A percentile compares a stretch with the other conserved stretches of the same genome.
These are phyloP conservation scores for Cladosporium sp. DNA, from an alignment of 2,329 filamentous ascomycete species.

Conservation along the genomic window DNA sequence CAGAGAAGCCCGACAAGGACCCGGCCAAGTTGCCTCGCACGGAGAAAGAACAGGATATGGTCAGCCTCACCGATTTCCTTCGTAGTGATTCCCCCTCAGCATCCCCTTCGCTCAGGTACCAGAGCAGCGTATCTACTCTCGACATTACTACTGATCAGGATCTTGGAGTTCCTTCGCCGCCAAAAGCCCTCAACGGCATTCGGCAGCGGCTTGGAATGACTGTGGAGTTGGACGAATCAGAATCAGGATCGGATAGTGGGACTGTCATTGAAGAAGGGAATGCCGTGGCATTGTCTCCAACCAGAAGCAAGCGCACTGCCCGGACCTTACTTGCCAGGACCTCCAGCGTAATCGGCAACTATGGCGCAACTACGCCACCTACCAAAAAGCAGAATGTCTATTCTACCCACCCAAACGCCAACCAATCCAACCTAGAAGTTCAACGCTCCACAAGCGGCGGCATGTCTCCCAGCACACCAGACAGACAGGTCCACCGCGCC, in stretches of 20 bases:
- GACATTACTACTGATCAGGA: constrained; percentile 6
- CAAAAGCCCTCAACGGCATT: constrained; percentile 25
- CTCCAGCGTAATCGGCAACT: neutral
- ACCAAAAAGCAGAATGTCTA: too few relatives aligned
- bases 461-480: neutral
- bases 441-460: neutral
- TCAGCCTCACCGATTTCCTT: constrained; percentile 20
- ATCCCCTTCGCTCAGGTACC: neutral
- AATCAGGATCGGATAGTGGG: neutral
- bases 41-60: constrained; percentile 92
- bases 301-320: neutral
- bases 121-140: constrained; percentile 11
- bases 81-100: neutral
- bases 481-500: neutral
- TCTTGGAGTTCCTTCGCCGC: constrained; percentile 22
- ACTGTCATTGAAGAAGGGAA: neutral
- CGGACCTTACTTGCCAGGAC: constrained; percentile 3
- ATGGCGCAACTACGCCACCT: too few relatives aligned
- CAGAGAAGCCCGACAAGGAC: constrained; percentile 98
- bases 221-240: neutral
- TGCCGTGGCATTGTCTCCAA: neutral
- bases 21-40: constrained; percentile 91
- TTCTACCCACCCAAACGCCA: too few relatives aligned
- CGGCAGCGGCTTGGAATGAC: constrained; percentile 7
- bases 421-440: neutral